These are phyloP conservation scores for Leptographium procerum DNA, from an alignment of 2,329 filamentous ascomycete genomes.

Conservation along the genomic window DNA sequence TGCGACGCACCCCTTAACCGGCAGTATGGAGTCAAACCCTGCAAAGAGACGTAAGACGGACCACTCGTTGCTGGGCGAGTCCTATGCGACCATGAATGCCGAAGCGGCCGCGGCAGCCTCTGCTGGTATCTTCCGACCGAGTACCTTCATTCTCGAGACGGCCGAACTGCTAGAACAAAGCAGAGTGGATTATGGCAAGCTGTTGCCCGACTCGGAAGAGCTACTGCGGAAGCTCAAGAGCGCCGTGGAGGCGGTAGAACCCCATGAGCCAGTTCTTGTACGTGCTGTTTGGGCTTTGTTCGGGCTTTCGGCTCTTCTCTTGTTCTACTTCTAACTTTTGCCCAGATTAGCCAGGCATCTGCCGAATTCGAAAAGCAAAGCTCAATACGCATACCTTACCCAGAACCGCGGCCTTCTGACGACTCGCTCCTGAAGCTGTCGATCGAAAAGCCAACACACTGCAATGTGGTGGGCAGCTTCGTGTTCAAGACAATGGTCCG, in stretches of 20 bases:
- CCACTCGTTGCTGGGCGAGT: conserved; percentile 10
- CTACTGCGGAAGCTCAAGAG: conserved; percentile 41
- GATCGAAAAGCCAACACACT: conserved; percentile 61
- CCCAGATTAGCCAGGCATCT: conserved; percentile 55
- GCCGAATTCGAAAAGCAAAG: conserved; percentile 55
- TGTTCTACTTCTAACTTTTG: background rate
- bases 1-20: background rate
- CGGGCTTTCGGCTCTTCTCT: background rate
- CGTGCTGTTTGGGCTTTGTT: conserved; percentile 14
- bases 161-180: conserved; percentile 47
- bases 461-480: conserved; percentile 87
- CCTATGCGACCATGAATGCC: conserved; percentile 7
- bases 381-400: conserved; percentile 69
- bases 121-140: conserved; percentile 25
- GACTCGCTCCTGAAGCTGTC: conserved; percentile 74
- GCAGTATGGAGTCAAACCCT: conserved; percentile 20
- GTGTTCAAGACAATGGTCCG: conserved; percentile 63
- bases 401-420: conserved; percentile 63
- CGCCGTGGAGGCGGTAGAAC: conserved; percentile 36
- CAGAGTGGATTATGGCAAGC: conserved; percentile 37
- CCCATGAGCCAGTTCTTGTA: conserved; percentile 40
- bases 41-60: conserved; percentile 23
- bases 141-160: conserved; percentile 47
- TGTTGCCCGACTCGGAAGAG: conserved; percentile 35
- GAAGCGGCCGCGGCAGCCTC: conserved; percentile 17